A percentile compares a stretch with the other conserved stretches of the same genome.
Conservation (phyloP, 352 stramenopile species). For the Thalassiosira exigua region DNA sequence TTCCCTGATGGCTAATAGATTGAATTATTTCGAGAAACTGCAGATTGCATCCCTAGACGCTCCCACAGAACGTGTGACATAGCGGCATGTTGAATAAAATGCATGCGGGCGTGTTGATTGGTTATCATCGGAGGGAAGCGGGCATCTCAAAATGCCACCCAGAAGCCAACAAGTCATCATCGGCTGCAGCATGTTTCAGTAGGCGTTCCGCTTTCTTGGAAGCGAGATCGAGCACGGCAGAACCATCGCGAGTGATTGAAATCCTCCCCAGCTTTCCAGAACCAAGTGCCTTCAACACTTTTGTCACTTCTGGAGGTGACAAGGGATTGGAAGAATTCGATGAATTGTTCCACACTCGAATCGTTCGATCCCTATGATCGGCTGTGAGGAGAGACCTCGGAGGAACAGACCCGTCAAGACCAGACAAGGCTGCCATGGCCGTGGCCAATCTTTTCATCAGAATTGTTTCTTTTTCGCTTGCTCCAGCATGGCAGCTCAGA, state of each 20-base stretch:
- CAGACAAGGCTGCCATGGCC: constrained; percentile 60
- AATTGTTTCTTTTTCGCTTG: constrained; percentile 23
- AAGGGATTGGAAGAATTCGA: constrained; percentile 28
- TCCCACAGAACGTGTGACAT: no score
- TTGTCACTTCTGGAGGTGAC: constrained; percentile 58
- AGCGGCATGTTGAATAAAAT: no score
- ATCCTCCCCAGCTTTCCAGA: constrained; percentile 73
- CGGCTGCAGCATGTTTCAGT: constrained; percentile 24
- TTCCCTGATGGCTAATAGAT: no score
- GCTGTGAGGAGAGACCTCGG: constrained; percentile 59
- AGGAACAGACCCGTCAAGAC: constrained; percentile 40
- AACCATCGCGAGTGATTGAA: constrained; percentile 55
- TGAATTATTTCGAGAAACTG: no score
- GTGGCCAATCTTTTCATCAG: constrained; percentile 47
- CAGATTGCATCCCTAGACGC: no score
- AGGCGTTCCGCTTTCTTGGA: constrained; percentile 49
- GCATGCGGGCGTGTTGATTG: no score
- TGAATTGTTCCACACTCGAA: constrained; percentile 48
- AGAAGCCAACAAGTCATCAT: constrained; percentile 3
- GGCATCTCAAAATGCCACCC: constrained; percentile 79
- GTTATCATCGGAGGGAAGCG: constrained; percentile 34
- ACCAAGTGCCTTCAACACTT: constrained; percentile 55
- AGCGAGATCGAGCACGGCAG: constrained; percentile 68
- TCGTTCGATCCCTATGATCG: constrained; percentile 52
- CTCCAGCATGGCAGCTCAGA: constrained; percentile 11